phyloP scores from a whole-genome alignment of 352 stramenopile genomes.

The Phytophthora tentaculata region DNA sequence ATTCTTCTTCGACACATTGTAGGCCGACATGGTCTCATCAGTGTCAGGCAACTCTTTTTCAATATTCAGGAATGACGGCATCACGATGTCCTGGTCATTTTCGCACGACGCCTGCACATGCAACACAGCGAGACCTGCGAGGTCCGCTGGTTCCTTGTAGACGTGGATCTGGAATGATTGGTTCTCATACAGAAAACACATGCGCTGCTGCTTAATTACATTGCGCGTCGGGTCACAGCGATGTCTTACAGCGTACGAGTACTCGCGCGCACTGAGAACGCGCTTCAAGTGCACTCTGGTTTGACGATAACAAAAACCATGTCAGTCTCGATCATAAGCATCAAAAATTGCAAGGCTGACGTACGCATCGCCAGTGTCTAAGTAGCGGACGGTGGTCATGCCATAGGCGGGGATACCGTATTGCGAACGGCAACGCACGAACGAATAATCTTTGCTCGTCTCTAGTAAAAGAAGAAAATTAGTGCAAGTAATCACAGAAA shows the following conservation, averaged over 20 bases:
- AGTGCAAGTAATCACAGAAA: not conserved
- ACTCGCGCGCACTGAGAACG: conserved; percentile 82
- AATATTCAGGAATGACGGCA: conserved; percentile 79
- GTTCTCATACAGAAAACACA: conserved; percentile 88
- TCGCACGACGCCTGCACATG: conserved; percentile 81
- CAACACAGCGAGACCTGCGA: conserved; percentile 71
- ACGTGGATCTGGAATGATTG: conserved; percentile 89
- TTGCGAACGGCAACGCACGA: conserved; percentile 85
- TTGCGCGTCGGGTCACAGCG: conserved; percentile 67
- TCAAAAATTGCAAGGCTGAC: conserved; percentile 10
- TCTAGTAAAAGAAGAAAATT: conserved; percentile 32
- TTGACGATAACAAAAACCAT: not conserved
- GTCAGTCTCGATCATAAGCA: conserved; percentile 6
- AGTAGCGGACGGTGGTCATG: conserved; percentile 87
- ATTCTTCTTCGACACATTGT: conserved; percentile 81
- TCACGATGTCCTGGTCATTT: conserved; percentile 59
- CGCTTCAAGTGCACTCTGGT: conserved; percentile 83
- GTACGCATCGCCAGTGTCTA: conserved; percentile 80
- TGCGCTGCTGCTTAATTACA: conserved; percentile 89
- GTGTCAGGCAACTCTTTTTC: conserved; percentile 63
- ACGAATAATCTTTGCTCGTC: conserved; percentile 87
- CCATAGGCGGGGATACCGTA: conserved; percentile 85
- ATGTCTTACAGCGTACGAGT: conserved; percentile 85
- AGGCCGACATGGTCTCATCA: conserved; percentile 77
- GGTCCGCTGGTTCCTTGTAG: conserved; percentile 78